Evolutionary conservation across 2,329 filamentous ascomycete genomes (phyloP), one percentile per base, ranked within the genome.

Genomic region (Delphinella strobiligena): DNA sequence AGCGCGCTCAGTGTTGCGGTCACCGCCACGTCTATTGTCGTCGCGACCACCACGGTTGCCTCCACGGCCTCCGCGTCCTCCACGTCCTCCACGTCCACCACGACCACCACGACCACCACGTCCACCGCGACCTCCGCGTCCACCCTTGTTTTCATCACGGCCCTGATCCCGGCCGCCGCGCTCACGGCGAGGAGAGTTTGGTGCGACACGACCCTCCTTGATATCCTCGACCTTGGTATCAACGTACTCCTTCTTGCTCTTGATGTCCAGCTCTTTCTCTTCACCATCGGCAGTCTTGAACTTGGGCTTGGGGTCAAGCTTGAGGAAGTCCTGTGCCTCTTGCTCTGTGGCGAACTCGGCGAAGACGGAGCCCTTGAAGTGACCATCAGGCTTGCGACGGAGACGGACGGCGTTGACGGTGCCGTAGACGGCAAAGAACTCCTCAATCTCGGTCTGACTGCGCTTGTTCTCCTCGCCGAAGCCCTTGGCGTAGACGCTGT

Each of bases 331-430:
- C 59, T 87, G 72, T 53, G 84, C 80, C 16, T 76, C 72, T 50
- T 93, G 84, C 54, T 87, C 80, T 36, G 75, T 75, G 46, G 75
- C 72, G 61, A 96, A 98, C 62, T 95, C 89, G 49, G 94, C 85
- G 57, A 95, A 96, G 43, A 94, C 85, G 50, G 86, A 94, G 51
- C 89, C 87, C 73, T 98, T 98, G 78, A 96, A 98, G 38, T 72
- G 65, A 53, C 78, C 78, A 36, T 74, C 64, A 45, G 79, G 67
- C 32, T 69, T 70, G 49, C 91, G 86, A 50, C 93, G 85, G 47
- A 98, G 81, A 55, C 89, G 88, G 46, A 98, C 80, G 34, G 80
- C 75, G 54, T 83, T 85, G 52, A 85, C 75, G 22, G 82, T 72
- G 34, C 88, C 89, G 58, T 78, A 88, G 43, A 80, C 74, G 41